These are phyloP conservation scores for Collybiopsis confluens DNA, from an alignment of 768 basidiomycete species.

Conservation along the genomic window DNA sequence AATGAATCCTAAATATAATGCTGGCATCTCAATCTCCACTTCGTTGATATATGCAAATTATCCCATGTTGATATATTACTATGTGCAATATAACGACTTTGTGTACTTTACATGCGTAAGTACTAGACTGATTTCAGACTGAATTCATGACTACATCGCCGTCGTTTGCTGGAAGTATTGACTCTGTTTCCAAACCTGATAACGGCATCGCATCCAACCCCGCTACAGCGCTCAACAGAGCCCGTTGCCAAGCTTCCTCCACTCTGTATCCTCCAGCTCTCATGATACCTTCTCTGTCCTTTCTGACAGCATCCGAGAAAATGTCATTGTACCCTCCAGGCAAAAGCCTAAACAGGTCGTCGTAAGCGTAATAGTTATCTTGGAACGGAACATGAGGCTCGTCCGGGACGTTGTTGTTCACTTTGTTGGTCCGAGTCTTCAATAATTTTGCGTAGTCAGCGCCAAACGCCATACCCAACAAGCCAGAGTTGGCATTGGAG, in stretches of 20 bases:
- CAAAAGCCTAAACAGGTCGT: slow-evolving; percentile 57
- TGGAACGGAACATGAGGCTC: slow-evolving; percentile 76
- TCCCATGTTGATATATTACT: too few species aligned
- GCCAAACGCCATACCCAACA: slow-evolving; percentile 31
- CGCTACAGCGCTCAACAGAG: slow-evolving; percentile 67
- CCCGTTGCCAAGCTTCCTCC: slow-evolving; percentile 84
- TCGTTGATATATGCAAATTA: too few species aligned
- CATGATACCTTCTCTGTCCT: slow-evolving; percentile 76
- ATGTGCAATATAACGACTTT: too few species aligned
- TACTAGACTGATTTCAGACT: slow-evolving; percentile 27
- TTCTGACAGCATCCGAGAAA: slow-evolving; percentile 69
- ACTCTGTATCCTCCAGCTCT: slow-evolving; percentile 78
- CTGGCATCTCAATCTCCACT: too few species aligned
- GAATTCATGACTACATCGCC: slow-evolving; percentile 46
- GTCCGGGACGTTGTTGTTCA: slow-evolving; percentile 64
- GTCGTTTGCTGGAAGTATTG: slow-evolving; percentile 21
- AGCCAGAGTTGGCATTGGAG: slow-evolving; percentile 11
- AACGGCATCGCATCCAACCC: slow-evolving; percentile 62
- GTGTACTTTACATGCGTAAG: too few species aligned
- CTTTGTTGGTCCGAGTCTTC: slow-evolving; percentile 60
- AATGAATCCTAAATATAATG: too few species aligned
- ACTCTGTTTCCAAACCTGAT: slow-evolving; percentile 23
- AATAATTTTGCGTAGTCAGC: slow-evolving; percentile 46
- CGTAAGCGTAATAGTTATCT: slow-evolving; percentile 73
- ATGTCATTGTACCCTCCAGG: slow-evolving; percentile 64